Evolutionary conservation across 768 basidiomycete genomes (phyloP), one percentile per base, ranked within the genome.

Genomic region (Suillus subluteus): DNA sequence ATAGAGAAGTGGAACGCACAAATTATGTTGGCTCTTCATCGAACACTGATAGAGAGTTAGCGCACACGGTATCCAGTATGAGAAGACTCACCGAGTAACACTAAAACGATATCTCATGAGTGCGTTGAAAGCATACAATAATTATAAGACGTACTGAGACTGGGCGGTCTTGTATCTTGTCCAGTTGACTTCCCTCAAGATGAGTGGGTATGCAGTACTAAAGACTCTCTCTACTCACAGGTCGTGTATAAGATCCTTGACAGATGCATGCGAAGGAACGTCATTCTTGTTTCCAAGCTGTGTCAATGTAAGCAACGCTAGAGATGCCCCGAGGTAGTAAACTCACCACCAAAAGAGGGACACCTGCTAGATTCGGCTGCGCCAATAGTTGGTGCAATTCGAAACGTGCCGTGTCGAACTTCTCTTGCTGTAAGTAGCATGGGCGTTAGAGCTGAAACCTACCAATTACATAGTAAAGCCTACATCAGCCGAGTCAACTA

Each of bases 251-350:
- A 98, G 81, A 58, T 95, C 93, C 69, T 95, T 92, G 3, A 96
- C 91, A 11, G 88, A 76, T 16, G 89, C 86, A 67, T 94, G 92
- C 11, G 83, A 87, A 3, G 89, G 85, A 2, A 97, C 70, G 75
- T 98, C 96, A 70, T 95, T 97, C 81, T 98, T 98, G 79, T 98
- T 98, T 5, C 95, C 96, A 26, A 98, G 83, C 92, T 94, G 59
- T 59, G 2, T 12, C 38, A 11, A 59, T 9, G 16, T 59, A 18
- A 41, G 58, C 16, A 18, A 26, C 23, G 23, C 0, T 26, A 3
- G 12, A 18, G 16, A 40, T 59, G 16, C 9, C 23, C 15, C 3
- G 40, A 26, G 38, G 43, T 21, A 58, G 16, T 43, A 35, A 43
- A 83, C 91, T 67, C 69, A 95, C 94, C 68, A 96, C 92, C 12